Percentiles rank a stretch among this genome's conserved stretches.
Conservation (phyloP, 2,329 filamentous ascomycete species). For the Amphichorda felina region DNA sequence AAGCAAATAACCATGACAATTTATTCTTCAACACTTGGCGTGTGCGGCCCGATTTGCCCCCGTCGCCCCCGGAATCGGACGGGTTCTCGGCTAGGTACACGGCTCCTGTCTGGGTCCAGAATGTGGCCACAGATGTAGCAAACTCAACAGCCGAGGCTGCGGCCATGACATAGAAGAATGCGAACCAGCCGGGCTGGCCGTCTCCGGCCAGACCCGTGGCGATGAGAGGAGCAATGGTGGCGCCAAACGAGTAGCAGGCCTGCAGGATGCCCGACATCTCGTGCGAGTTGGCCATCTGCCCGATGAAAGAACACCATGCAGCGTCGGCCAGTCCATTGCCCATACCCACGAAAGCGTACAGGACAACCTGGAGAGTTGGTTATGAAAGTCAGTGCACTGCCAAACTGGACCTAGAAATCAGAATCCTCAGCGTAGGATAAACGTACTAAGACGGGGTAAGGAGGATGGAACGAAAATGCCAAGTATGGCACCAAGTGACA, state of each 20-base stretch:
- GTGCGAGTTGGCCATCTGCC: conserved; percentile 58
- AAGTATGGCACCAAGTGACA: conserved; percentile 55
- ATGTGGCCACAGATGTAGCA: not conserved
- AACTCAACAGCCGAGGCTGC: conserved; percentile 14
- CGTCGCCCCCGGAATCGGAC: too few relatives aligned
- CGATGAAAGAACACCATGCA: conserved; percentile 44
- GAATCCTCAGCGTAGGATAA: too few relatives aligned
- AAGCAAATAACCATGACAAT: too few relatives aligned
- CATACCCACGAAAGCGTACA: conserved; percentile 56
- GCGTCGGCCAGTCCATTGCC: conserved; percentile 55
- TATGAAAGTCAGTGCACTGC: too few relatives aligned
- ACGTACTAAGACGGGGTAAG: conserved; percentile 54
- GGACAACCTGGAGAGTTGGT: too few relatives aligned
- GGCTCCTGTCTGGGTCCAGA: too few relatives aligned
- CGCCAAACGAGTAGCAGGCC: conserved; percentile 56
- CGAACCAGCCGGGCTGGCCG: conserved; percentile 50
- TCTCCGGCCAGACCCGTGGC: conserved; percentile 60
- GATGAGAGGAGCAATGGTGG: conserved; percentile 55
- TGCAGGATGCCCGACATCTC: conserved; percentile 59
- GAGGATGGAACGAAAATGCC: conserved; percentile 51
- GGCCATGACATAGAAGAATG: conserved; percentile 70
- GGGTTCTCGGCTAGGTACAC: too few relatives aligned
- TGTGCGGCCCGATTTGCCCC: too few relatives aligned
- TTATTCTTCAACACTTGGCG: too few relatives aligned
- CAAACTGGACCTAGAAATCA: too few relatives aligned